A percentile compares a stretch with the other conserved stretches of the same genome.
These are phyloP conservation scores for Fusarium sp. DNA, from an alignment of 2,329 filamentous ascomycete genomes.

Conservation along the genomic window DNA sequence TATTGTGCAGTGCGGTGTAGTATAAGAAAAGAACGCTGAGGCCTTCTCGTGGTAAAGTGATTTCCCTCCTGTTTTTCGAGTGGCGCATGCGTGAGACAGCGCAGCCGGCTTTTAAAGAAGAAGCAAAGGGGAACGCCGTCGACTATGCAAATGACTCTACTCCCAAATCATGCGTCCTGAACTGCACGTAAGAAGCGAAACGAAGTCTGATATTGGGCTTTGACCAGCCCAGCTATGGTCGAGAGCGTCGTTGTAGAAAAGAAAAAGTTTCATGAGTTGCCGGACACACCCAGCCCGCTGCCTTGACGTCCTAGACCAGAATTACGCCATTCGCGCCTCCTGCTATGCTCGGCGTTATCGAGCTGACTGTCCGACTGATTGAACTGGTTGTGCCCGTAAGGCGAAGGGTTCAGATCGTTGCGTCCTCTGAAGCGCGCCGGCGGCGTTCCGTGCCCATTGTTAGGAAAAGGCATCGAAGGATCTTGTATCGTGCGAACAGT, in stretches of 20 bases:
- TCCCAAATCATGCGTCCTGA: conserved; percentile 50
- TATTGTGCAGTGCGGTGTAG: conserved; percentile 32
- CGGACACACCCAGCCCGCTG: conserved; percentile 63
- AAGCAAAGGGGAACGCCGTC: conserved; percentile 52
- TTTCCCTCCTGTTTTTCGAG: conserved; percentile 37
- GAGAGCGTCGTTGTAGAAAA: conserved; percentile 33
- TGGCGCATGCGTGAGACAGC: conserved; percentile 15
- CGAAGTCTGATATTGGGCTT: conserved; percentile 29
- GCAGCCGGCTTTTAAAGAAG: conserved; percentile 27
- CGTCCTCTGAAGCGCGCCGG: conserved; percentile 62
- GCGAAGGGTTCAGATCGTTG: conserved; percentile 59
- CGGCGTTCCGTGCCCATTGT: conserved; percentile 60
- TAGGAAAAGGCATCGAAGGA: conserved; percentile 58
- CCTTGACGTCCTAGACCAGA: conserved; percentile 66
- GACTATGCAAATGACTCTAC: conserved; percentile 55
- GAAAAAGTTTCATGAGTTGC: conserved; percentile 53
- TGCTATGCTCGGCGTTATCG: conserved; percentile 56
- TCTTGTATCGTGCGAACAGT: conserved; percentile 84
- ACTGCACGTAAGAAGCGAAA: conserved; percentile 39
- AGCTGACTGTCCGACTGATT: conserved; percentile 59
- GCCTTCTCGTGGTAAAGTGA: conserved; percentile 26
- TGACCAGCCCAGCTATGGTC: conserved; percentile 34
- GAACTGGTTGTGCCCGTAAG: conserved; percentile 59
- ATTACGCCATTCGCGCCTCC: conserved; percentile 68
- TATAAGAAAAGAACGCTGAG: conserved; percentile 26